Conservation (phyloP, 148 eudicot species). For the Diospyros lotus region DNA sequence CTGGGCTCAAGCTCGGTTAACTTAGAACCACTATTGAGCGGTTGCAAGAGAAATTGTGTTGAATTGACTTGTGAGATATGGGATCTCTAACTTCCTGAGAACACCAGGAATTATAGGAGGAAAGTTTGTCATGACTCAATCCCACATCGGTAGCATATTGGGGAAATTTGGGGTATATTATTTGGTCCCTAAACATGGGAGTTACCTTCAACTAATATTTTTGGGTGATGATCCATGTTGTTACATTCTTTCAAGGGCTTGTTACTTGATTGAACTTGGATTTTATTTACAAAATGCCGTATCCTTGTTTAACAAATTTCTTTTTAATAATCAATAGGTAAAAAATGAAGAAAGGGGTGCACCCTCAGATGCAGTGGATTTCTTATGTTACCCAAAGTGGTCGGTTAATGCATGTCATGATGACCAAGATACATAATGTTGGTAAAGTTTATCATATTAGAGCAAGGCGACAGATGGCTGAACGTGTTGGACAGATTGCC, state of each 20-base stretch:
- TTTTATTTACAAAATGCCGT: constrained; percentile 30
- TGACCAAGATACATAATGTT: constrained; percentile 67
- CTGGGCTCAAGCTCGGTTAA: no score
- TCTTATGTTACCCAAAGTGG: constrained; percentile 56
- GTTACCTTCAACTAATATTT: no score
- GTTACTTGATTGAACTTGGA: not conserved
- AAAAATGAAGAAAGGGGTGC: constrained; percentile 69
- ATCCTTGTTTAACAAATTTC: constrained; percentile 1
- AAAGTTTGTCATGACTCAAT: no score
- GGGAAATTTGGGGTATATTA: no score
- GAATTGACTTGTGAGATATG: no score
- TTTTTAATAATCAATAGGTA: not conserved
- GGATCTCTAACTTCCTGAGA: no score
- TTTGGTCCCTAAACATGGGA: no score
- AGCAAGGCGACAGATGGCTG: constrained; percentile 78
- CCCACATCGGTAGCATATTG: no score
- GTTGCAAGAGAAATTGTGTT: no score
- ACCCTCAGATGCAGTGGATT: constrained; percentile 78
- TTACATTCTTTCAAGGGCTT: not conserved
- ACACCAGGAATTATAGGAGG: no score
- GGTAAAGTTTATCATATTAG: constrained; percentile 87
- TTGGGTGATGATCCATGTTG: no score
- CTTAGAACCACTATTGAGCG: no score
- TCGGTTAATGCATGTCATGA: constrained; percentile 59
- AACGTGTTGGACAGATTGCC: constrained; percentile 69